phyloP scores from a whole-genome alignment of 116 monocot species.

The Thalassia testudinum region DNA sequence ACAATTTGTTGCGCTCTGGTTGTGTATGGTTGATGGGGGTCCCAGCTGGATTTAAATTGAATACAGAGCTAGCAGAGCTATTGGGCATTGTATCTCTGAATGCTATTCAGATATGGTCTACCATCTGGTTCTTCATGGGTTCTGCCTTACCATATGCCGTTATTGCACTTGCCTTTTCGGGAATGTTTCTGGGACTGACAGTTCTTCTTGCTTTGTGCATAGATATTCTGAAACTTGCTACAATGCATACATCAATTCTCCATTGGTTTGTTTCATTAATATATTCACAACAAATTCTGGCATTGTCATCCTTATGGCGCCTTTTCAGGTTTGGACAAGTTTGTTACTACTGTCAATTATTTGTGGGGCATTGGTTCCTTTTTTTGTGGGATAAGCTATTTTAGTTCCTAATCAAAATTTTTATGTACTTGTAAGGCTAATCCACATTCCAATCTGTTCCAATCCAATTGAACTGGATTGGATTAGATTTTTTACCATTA shows the following conservation, averaged over 20 bases:
- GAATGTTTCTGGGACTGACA: conserved; percentile 48
- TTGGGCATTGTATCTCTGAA: conserved; percentile 78
- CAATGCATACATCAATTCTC: conserved; percentile 50
- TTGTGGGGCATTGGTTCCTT: too few relatives aligned
- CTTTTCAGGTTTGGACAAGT: conserved; percentile 72
- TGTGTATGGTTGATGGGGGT: conserved; percentile 98
- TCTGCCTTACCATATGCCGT: conserved; percentile 20
- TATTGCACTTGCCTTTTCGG: conserved; percentile 36
- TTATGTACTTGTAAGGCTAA: not conserved
- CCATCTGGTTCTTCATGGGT: conserved; percentile 46
- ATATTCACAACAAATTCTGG: conserved; percentile 74
- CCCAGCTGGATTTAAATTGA: conserved; percentile 94
- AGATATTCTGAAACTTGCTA: conserved; percentile 54
- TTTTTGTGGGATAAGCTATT: too few relatives aligned
- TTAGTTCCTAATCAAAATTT: too few relatives aligned
- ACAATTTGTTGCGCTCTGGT: conserved; percentile 76
- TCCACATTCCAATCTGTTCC: not conserved
- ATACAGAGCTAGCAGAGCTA: conserved; percentile 72
- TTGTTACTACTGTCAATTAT: too few relatives aligned
- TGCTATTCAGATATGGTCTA: conserved; percentile 80
- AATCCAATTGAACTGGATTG: not conserved
- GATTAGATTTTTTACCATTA: too few relatives aligned
- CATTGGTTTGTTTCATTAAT: conserved; percentile 55
- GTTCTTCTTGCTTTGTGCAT: conserved; percentile 52
- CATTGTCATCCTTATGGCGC: conserved; percentile 84